Evolutionary conservation across 1,284 basidiomycete genomes (phyloP), one percentile per base, ranked within the genome.

Genomic region (Pseudozyma thailandica): DNA sequence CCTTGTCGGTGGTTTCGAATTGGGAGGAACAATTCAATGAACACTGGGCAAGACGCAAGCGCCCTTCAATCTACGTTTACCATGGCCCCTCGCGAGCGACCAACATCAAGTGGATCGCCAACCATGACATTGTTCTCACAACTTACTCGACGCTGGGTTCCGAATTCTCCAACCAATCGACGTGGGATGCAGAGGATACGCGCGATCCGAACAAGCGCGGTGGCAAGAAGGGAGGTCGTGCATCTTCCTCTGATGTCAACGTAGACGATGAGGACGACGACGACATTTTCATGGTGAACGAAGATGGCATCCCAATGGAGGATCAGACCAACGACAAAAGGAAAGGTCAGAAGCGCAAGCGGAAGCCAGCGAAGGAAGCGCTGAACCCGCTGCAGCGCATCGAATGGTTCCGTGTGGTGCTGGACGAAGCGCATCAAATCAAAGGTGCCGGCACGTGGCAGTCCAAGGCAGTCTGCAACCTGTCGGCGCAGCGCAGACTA

Each of bases 11-110:
- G 2, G 92, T 99, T 1, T 90, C 92, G 44, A 98, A 98, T 80
- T 99, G 96, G 96, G 95, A 98, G 84, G 93, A 96, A 70, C 96
- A 99, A 83, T 92, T 98, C 82, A 88, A 90, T 61, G 94, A 98
- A 81, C 96, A 99, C 84, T 83, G 81, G 80, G 27, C 35, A 1
- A 31, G 53, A 8, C 39, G 49, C 16, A 53, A 64, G 15, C 69
- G 47, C 25, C 81, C 81, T 0, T 57, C 89, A 25, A 90, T 98
- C 30, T 98, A 98, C 84, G 89, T 98, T 64, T 98, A 98, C 82
- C 96, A 99, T 79, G 96, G 96, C 13, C 91, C 92, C 75, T 87
- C 90, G 18, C 90, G 96, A n/a, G 88, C 90, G 44, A 89, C 89
- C 15, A 93, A 98, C 82, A 88, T 93, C 15, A 83, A 87, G 8